phyloP scores from a whole-genome alignment of 2,329 filamentous ascomycete genomes.

The Nemania sp. region DNA sequence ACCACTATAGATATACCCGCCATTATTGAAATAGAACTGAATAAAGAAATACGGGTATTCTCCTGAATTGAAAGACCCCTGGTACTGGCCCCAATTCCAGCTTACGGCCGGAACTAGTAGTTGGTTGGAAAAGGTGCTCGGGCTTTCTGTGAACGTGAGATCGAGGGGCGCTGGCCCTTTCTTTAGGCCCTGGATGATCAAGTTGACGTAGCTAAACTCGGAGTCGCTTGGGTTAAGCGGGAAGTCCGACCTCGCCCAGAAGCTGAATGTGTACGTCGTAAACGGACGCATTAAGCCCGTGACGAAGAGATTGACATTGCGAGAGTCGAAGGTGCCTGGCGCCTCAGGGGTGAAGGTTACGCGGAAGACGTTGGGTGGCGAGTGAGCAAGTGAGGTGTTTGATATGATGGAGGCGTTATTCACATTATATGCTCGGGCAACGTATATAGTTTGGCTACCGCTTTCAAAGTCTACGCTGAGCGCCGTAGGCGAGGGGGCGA shows the following conservation, averaged over 20 bases:
- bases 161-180: slow-evolving; percentile 26
- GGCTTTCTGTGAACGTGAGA: slow-evolving; percentile 24
- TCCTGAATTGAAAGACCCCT: slow-evolving; percentile 30
- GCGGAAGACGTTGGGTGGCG: slow-evolving; percentile 30
- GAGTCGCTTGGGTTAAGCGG: slow-evolving; percentile 20
- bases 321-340: slow-evolving; percentile 18
- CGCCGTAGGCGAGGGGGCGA: slow-evolving; percentile 25
- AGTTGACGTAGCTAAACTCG: slow-evolving; percentile 28
- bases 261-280: slow-evolving; percentile 26
- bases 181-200: slow-evolving; percentile 28
- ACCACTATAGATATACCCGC: slow-evolving; percentile 24
- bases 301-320: slow-evolving; percentile 30
- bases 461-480: slow-evolving; percentile 27
- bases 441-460: slow-evolving; percentile 18
- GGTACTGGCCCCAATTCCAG: slow-evolving; percentile 30
- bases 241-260: slow-evolving; percentile 28
- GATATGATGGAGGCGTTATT: slow-evolving; percentile 30
- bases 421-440: slow-evolving; percentile 26
- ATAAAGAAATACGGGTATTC: slow-evolving; percentile 35
- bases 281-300: slow-evolving; percentile 31
- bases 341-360: slow-evolving; percentile 27
- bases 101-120: slow-evolving; percentile 24
- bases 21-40: slow-evolving; percentile 33
- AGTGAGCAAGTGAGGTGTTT: slow-evolving; percentile 25
- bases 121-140: slow-evolving; percentile 25